Evolutionary conservation across 805 yeast genomes (phyloP).

Genomic region (Starmerella cellae): DNA sequence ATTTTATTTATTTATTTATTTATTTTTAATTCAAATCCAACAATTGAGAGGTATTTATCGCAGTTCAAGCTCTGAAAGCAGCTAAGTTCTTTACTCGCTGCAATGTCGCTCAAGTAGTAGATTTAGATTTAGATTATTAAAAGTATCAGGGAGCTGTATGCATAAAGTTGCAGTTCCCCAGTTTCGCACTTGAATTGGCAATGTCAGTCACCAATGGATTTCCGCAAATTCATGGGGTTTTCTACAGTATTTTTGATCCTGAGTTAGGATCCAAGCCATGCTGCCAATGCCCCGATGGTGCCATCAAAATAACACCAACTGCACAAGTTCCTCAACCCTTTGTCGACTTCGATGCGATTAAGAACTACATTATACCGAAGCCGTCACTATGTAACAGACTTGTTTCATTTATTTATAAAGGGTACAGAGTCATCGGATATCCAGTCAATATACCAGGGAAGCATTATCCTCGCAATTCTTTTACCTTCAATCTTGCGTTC

Average conservation of each 20-base stretch:
- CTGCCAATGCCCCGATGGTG: constrained; percentile 77
- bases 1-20: neutral
- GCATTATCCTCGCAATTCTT: constrained; percentile 77
- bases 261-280: constrained; percentile 88
- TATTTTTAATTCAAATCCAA: no score
- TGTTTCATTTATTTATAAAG: constrained; percentile 56
- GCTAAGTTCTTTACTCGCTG: no score
- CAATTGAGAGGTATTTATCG: no score
- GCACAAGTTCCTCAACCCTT: constrained; percentile 25
- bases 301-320: constrained; percentile 27
- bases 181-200: no score
- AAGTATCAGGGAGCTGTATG: no score
- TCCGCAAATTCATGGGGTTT: constrained; percentile 75
- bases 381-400: constrained; percentile 77
- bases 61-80: no score
- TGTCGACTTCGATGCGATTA: constrained; percentile 71
- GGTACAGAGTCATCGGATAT: constrained; percentile 65
- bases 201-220: constrained; percentile 30
- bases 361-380: constrained; percentile 87
- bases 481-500: constrained; percentile 84
- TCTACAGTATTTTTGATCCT: constrained; percentile 88
- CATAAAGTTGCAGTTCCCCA: no score
- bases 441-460: constrained; percentile 72
- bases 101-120: no score
- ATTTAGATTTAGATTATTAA: no score